These are phyloP conservation scores for Fusarium foetens DNA, from an alignment of 2,329 filamentous ascomycete species.

Conservation along the genomic window DNA sequence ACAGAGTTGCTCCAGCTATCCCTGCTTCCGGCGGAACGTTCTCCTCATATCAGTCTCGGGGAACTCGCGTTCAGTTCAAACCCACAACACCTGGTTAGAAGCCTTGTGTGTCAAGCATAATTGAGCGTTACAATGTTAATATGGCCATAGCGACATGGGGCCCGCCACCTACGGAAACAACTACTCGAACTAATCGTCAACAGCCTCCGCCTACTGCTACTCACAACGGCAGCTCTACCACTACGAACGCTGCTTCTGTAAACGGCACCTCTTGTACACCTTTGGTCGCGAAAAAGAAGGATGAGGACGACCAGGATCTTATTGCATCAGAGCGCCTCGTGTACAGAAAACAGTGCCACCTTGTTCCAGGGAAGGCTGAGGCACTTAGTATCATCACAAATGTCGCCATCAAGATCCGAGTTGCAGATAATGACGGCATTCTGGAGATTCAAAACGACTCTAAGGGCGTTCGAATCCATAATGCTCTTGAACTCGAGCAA, in stretches of 20 bases:
- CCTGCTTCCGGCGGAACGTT: not conserved
- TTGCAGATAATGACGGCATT: not conserved
- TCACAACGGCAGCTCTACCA: not conserved
- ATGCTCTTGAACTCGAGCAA: slow-evolving; percentile 37
- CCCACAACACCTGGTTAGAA: slow-evolving; percentile 28
- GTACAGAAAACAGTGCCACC: slow-evolving; percentile 28
- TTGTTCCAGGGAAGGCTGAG: slow-evolving; percentile 23
- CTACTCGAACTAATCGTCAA: not conserved
- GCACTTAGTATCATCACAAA: slow-evolving; percentile 7
- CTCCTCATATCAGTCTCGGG: not conserved
- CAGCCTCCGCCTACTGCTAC: not conserved
- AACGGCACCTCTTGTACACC: not conserved
- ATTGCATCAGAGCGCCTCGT: slow-evolving; percentile 23
- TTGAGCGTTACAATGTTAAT: not conserved
- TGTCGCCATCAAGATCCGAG: slow-evolving; percentile 32
- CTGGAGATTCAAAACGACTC: slow-evolving; percentile 18
- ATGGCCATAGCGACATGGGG: slow-evolving; percentile 19
- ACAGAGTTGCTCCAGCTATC: not conserved
- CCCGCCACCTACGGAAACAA: not conserved
- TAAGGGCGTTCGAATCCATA: slow-evolving; percentile 24
- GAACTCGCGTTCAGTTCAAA: slow-evolving; percentile 2
- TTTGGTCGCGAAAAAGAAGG: not conserved
- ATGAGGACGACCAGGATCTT: not conserved
- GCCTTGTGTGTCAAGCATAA: slow-evolving; percentile 8
- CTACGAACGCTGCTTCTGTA: not conserved